Conservation (phyloP, 169 alveolate genomes). For the Cryptosporidium muris region DNA sequence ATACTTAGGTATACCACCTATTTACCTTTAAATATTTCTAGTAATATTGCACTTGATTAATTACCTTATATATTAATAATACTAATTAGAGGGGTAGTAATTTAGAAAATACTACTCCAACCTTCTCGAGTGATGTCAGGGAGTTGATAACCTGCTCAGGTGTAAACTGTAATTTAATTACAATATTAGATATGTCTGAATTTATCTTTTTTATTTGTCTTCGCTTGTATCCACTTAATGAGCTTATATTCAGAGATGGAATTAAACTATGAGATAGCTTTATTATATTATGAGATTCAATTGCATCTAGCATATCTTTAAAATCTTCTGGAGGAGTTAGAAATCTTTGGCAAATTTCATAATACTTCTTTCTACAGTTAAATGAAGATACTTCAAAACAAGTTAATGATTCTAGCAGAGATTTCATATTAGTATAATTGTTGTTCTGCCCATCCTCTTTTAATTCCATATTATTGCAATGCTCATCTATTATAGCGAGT, state of each 20-base stretch:
- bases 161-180: conserved; percentile 26
- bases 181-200: not conserved
- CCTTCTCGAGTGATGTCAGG: conserved; percentile 19
- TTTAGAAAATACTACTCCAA: conserved; percentile 28
- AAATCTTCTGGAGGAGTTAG: conserved; percentile 54
- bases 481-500: conserved; percentile 30
- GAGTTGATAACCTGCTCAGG: conserved; percentile 27
- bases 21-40: too few species aligned
- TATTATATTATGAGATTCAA: conserved; percentile 37
- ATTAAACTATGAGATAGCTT: not conserved
- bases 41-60: too few species aligned
- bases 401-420: not conserved
- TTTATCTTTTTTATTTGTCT: not conserved
- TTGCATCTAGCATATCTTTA: conserved; percentile 57
- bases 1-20: too few species aligned
- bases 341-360: conserved; percentile 25
- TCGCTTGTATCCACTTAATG: conserved; percentile 17
- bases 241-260: conserved; percentile 11
- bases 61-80: too few species aligned
- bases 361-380: conserved; percentile 14
- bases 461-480: not conserved
- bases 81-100: not conserved
- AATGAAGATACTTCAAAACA: conserved; percentile 1
- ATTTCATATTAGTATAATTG: not conserved
- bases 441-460: not conserved